Percentiles rank a stretch among this genome's conserved stretches.
phyloP scores from a whole-genome alignment of 2,329 filamentous ascomycete genomes.

The Byssochlamys sp. region DNA sequence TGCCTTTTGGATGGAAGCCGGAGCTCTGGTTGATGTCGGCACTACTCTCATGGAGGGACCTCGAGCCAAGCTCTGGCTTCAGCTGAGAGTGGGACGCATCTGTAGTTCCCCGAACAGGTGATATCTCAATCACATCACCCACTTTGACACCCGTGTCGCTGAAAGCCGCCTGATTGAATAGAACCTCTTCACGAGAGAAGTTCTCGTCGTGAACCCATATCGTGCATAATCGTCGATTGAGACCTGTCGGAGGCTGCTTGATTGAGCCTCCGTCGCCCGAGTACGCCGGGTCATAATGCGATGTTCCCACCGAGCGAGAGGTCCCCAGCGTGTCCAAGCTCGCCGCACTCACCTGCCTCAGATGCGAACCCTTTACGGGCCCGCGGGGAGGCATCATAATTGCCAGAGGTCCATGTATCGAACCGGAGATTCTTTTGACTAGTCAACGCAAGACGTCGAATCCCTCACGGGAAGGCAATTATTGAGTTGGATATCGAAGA shows the following conservation, averaged over 20 bases:
- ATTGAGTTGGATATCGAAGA: background rate
- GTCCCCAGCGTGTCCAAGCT: conserved; percentile 25
- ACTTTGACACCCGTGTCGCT: conserved; percentile 52
- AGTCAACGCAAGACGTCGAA: background rate
- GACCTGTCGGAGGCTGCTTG: conserved; percentile 56
- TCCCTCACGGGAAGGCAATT: background rate
- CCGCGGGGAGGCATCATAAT: conserved; percentile 28
- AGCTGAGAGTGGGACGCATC: conserved; percentile 25
- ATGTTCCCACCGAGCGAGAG: conserved; percentile 17
- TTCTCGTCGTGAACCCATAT: conserved; percentile 60
- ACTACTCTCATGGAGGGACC: conserved; percentile 18
- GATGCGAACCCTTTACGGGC: conserved; percentile 29
- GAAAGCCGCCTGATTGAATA: conserved; percentile 66
- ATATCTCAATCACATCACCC: conserved; percentile 64
- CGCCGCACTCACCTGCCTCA: conserved; percentile 31
- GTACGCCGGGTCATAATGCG: conserved; percentile 12
- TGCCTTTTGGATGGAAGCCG: conserved; percentile 18
- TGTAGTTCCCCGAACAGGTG: conserved; percentile 43
- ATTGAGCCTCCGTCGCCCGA: conserved; percentile 56
- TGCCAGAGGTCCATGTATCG: conserved; percentile 1
- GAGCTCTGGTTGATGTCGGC: conserved; percentile 16
- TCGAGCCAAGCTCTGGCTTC: conserved; percentile 20
- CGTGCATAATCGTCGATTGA: conserved; percentile 32
- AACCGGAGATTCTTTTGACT: background rate
- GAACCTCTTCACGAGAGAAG: conserved; percentile 66